Conservation (phyloP, 140 eudicot species). For the Senecio squalidus region DNA sequence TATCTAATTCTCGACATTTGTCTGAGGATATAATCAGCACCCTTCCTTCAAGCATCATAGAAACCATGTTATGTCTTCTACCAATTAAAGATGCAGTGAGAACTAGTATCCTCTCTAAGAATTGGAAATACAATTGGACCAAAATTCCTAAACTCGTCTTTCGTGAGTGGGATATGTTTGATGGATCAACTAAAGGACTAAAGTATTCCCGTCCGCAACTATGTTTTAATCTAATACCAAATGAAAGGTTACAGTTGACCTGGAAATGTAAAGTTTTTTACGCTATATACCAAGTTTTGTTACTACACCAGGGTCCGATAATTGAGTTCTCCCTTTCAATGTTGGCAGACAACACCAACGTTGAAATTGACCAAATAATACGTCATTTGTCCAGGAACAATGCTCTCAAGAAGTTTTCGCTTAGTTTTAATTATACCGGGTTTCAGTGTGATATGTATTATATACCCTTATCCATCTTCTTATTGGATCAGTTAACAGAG, state of each 20-base stretch:
- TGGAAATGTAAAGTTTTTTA: neutral
- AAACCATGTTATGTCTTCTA: conserved; percentile 2
- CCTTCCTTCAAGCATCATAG: neutral
- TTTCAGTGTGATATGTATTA: too few relatives aligned
- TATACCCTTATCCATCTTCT: conserved; percentile 13
- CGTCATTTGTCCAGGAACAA: conserved; percentile 10
- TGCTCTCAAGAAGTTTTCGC: conserved; percentile 7
- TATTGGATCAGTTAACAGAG: conserved; percentile 17
- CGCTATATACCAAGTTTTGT: conserved; percentile 11
- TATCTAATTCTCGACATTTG: too few relatives aligned
- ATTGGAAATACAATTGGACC: conserved; percentile 9
- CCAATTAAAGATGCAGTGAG: conserved; percentile 13
- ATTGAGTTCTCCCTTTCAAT: conserved; percentile 21
- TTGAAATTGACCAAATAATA: conserved; percentile 22
- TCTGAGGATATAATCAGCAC: neutral
- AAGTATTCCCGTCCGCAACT: too few relatives aligned
- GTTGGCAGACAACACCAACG: neutral
- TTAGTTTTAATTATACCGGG: neutral
- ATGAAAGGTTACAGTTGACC: neutral
- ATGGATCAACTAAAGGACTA: neutral
- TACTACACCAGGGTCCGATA: conserved; percentile 20
- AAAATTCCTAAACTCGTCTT: conserved; percentile 9
- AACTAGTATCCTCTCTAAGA: conserved; percentile 9
- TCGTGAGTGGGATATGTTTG: neutral
- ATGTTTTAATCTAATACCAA: too few relatives aligned